Percentiles rank a stretch among this genome's conserved stretches.
phyloP scores from a whole-genome alignment of 2,329 filamentous ascomycete species.

The Fusarium annulatum region DNA sequence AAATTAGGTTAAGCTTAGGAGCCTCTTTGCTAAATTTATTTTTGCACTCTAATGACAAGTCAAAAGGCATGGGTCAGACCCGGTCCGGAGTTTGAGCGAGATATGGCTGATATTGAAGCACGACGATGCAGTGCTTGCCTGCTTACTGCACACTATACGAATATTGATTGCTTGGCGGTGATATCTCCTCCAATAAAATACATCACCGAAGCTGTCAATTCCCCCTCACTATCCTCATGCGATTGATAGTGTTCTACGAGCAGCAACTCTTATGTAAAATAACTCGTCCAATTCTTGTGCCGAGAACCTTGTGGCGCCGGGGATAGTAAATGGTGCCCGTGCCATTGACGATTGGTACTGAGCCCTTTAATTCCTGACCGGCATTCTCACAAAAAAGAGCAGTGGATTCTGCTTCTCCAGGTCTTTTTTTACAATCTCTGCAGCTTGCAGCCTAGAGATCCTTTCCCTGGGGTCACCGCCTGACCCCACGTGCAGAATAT shows the following conservation, averaged over 20 bases:
- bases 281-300: neutral
- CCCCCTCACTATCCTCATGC: neutral
- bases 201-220: conserved; percentile 4
- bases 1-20: neutral
- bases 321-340: conserved; percentile 16
- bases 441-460: conserved; percentile 13
- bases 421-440: neutral
- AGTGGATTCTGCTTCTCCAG: neutral
- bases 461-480: conserved; percentile 29
- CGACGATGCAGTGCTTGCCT: conserved; percentile 1
- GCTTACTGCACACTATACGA: conserved; percentile 8
- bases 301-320: conserved; percentile 10
- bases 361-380: neutral
- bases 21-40: neutral
- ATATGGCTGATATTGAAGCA: conserved; percentile 21
- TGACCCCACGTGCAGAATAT: conserved; percentile 35
- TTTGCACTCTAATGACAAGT: neutral
- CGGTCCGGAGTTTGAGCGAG: conserved; percentile 27
- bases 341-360: conserved; percentile 35
- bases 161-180: conserved; percentile 15
- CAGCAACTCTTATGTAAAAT: conserved; percentile 8
- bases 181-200: neutral
- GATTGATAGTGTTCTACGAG: neutral
- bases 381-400: neutral
- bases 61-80: neutral